phyloP scores from a whole-genome alignment of 495 filamentous ascomycete species.

The Penicillium waksmanii region DNA sequence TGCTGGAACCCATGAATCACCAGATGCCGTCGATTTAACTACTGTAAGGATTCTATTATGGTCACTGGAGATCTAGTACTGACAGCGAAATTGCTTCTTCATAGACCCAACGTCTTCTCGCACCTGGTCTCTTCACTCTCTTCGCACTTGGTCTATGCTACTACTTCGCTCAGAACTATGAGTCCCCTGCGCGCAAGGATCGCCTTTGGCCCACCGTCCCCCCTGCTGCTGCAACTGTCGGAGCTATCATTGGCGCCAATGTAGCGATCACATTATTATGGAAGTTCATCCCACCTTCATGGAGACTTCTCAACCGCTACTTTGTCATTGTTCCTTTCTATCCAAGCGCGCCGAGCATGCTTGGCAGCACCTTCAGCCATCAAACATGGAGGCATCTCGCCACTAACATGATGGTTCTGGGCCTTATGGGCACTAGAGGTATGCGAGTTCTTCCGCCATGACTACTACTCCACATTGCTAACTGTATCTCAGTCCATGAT shows the following conservation, averaged over 20 bases:
- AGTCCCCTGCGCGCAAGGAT: constrained; percentile 56
- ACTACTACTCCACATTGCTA: not conserved
- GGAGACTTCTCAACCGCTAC: constrained; percentile 76
- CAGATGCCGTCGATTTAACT: constrained; percentile 37
- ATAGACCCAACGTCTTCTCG: constrained; percentile 63
- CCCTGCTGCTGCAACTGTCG: constrained; percentile 77
- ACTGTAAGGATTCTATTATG: constrained; percentile 31
- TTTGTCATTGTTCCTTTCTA: constrained; percentile 73
- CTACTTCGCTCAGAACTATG: constrained; percentile 63
- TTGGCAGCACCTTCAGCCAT: constrained; percentile 82
- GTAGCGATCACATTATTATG: constrained; percentile 63
- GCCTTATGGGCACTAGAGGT: constrained; percentile 60
- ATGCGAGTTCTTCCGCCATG: constrained; percentile 26
- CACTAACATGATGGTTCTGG: constrained; percentile 70
- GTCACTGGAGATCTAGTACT: not conserved
- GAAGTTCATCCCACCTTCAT: constrained; percentile 66
- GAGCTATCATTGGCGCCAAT: constrained; percentile 68
- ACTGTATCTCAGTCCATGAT: constrained; percentile 65
- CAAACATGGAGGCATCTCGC: constrained; percentile 66
- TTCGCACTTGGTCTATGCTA: constrained; percentile 53
- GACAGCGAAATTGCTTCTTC: not conserved
- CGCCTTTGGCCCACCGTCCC: constrained; percentile 76
- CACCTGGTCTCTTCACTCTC: constrained; percentile 61
- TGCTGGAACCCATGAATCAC: constrained; percentile 38
- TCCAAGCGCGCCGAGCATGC: constrained; percentile 63